Evolutionary conservation across 83 land plant genomes (phyloP).

Genomic region (Picea mariana): DNA sequence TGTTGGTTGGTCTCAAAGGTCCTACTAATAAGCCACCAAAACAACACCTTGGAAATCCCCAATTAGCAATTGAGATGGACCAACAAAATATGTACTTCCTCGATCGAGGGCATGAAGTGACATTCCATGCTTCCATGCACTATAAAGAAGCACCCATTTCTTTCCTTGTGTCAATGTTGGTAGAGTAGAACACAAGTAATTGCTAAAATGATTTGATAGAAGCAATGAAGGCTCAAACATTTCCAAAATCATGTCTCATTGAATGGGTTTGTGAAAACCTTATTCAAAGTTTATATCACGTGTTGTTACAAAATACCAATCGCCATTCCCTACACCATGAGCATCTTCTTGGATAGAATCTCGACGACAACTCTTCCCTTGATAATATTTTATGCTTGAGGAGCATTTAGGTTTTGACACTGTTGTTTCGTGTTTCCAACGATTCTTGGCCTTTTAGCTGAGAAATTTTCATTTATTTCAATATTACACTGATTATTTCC

Average conservation of each 20-base stretch:
- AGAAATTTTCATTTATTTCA: conserved; percentile 14
- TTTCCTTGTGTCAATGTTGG: conserved; percentile 57
- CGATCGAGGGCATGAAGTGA: conserved; percentile 72
- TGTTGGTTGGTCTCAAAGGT: too few species aligned
- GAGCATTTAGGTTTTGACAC: conserved; percentile 45
- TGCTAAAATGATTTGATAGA: conserved; percentile 49
- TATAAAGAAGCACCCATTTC: conserved; percentile 69
- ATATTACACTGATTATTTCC: not conserved
- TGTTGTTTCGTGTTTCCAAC: conserved; percentile 34
- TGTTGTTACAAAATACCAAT: conserved; percentile 19
- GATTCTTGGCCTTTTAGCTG: conserved; percentile 20
- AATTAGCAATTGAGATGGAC: too few species aligned
- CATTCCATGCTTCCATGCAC: conserved; percentile 81
- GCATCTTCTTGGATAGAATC: conserved; percentile 22
- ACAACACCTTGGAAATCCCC: too few species aligned
- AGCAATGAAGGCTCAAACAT: conserved; percentile 64
- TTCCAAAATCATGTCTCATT: conserved; percentile 27
- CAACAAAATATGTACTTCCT: conserved; percentile 63
- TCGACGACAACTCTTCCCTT: conserved; percentile 29
- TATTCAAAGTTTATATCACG: conserved; percentile 22
- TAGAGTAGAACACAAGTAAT: conserved; percentile 43
- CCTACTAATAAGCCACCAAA: too few species aligned
- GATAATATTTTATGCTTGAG: too few species aligned
- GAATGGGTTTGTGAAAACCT: conserved; percentile 11
- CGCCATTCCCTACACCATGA: not conserved